Conservation (phyloP, 306 rosid species). For the Erythrophleum fordii region DNA sequence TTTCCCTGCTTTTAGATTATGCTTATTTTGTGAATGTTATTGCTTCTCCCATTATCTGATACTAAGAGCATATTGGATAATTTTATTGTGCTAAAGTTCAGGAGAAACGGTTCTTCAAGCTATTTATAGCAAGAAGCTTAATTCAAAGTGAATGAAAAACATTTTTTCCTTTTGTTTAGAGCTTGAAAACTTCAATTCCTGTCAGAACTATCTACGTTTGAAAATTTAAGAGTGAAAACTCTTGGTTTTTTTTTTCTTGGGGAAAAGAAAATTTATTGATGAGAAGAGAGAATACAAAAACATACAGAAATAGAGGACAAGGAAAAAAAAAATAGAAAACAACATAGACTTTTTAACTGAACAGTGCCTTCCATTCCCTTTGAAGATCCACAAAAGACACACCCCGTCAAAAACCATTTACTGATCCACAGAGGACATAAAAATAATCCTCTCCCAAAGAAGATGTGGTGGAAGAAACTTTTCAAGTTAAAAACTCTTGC, state of each 20-base stretch:
- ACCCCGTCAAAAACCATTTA: no score
- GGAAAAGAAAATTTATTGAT: background rate
- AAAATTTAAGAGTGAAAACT: background rate
- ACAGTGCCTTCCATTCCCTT: no score
- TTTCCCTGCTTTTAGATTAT: slow-evolving; percentile 34
- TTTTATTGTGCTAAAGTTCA: slow-evolving; percentile 10
- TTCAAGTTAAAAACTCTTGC: no score
- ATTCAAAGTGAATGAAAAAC: background rate
- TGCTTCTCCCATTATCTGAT: slow-evolving; percentile 11
- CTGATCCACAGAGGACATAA: no score
- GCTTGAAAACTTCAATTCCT: background rate
- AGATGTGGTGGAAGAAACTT: no score
- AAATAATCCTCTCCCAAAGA: no score
- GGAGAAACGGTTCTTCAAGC: background rate
- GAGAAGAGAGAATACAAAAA: background rate
- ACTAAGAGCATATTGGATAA: background rate
- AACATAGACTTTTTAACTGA: no score
- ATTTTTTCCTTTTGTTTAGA: background rate
- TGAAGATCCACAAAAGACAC: no score
- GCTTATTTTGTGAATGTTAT: slow-evolving; percentile 8
- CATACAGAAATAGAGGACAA: background rate
- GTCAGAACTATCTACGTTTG: background rate
- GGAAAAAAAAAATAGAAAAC: no score
- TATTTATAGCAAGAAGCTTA: slow-evolving; percentile 3
- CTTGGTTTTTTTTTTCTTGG: background rate